Evolutionary conservation across 2,329 filamentous ascomycete species (phyloP), one percentile per base, ranked within the genome.

Genomic region (Remersonia thermophila): DNA sequence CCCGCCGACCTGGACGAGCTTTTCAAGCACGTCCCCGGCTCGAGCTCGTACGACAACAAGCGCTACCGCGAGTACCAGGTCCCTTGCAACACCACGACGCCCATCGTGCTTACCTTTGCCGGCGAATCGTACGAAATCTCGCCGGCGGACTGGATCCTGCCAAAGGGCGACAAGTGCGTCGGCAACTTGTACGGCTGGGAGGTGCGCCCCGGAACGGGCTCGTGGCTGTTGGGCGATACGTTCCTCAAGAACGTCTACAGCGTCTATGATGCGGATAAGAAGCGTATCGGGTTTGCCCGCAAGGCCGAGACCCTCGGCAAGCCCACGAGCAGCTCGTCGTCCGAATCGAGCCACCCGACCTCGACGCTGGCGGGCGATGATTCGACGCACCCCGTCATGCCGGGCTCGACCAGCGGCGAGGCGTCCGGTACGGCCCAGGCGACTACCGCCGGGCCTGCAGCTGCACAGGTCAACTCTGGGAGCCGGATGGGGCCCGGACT

Each of bases 241-340:
- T 93, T 93, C 49, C 60, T 94, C 42, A 93, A 93, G 62, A 93
- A 93, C 48, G 85, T 93, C 12, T 93, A 93, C 53, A 67, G 75
- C 2, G 78, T 91, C 16, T 93, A 93, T 54, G 86, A 94, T 55
- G 73, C 73, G 36, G 84, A 89, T 43, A 52, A 75, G 45, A 59
- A 56, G 30, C 70, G 69, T 35, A 73, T 86, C 45, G 81, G 61
- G 11, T 61, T 65, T 38, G 60, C 60, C 27, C 45, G 51, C 30
- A 60, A 57, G 37, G 43, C 53, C 16, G 40, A 45, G 11, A 32
- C 46, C 9, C 39, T 50, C 17, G 32, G 43, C 6, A 46, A 41
- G 32, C 27, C 43, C 27, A 50, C 48, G 3, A 36, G 49, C 7
- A 43, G 48, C 3, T 38, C 49, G 7, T 23, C 20, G 20, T 5